Evolutionary conservation across 2,329 filamentous ascomycete genomes (phyloP), one percentile per base, ranked within the genome.

Genomic region (Sclerotinia spermophila): DNA sequence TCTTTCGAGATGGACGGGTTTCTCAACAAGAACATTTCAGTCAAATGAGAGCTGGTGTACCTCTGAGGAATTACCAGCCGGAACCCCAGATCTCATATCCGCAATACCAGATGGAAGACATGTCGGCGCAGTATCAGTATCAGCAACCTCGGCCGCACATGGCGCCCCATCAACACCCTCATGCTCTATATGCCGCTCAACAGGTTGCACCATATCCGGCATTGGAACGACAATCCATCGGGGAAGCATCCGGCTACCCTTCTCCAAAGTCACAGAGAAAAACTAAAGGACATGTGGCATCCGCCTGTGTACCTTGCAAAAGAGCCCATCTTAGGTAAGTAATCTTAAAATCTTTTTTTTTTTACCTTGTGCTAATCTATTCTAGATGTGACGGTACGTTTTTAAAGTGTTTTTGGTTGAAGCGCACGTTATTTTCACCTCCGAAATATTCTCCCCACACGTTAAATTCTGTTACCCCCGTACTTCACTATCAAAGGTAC

Each of bases 251-350:
- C 48, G 80, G 83, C 4, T 85, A 84, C 73, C 81, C 83, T 17
- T 88, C 87, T 53, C 86, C 87, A 2, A 90, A 88, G 75, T 83
- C 86, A 10, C 87, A 89, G 73, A 84, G 89, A 74, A 91, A 90
- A 79, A 89, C 90, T 8, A 93, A 93, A 79, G 91, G 91, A 21
- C 92, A 96, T 82, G 92, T 95, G 68, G 91, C 92, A 66, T 94
- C 92, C 48, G 92, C 92, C 38, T 96, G 92, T 79, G 90, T 95
- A 75, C 93, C 93, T 72, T 96, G 92, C 82, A 95, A 95, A 79
- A 89, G 89, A 80, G 92, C 92, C 51, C 92, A 96, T 86, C 85
- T 96, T 74, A 85, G 88, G 87, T 89, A 72, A 74, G 74, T 73
- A 42, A 38, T 58, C 56, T 66, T 48, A 68, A 33, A 48, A 69